phyloP scores from a whole-genome alignment of 129 eudicot species.

The Centaurea solstitialis region DNA sequence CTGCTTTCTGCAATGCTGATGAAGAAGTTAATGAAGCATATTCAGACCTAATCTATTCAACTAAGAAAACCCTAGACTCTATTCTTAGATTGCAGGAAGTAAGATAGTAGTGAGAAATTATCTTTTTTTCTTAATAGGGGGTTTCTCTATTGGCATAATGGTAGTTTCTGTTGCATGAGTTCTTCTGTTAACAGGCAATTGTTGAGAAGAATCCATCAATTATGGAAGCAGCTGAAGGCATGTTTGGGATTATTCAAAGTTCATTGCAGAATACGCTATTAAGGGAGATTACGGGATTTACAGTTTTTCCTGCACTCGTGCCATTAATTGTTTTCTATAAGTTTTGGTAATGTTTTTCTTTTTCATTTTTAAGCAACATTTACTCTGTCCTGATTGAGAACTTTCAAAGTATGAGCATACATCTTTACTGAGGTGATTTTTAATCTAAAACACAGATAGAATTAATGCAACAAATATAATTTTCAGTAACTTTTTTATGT shows the following conservation, averaged over 20 bases:
- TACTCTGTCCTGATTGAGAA: too few relatives aligned
- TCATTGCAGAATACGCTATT: background rate
- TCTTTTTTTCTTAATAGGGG: background rate
- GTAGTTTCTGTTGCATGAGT: background rate
- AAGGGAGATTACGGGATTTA: too few relatives aligned
- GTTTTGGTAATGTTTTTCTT: too few relatives aligned
- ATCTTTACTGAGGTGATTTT: too few relatives aligned
- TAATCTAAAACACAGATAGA: too few relatives aligned
- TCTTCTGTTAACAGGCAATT: slow-evolving; percentile 46
- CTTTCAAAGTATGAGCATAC: too few relatives aligned
- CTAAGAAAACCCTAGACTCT: slow-evolving; percentile 77
- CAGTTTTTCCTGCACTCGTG: too few relatives aligned
- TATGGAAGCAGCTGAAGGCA: slow-evolving; percentile 61
- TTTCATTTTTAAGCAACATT: too few relatives aligned
- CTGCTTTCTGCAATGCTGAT: slow-evolving; percentile 55
- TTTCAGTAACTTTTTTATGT: too few relatives aligned
- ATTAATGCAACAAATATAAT: too few relatives aligned
- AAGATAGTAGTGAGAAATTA: background rate
- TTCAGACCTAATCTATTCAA: slow-evolving; percentile 61
- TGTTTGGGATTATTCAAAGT: background rate
- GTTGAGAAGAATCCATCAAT: slow-evolving; percentile 78
- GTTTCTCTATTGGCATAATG: background rate
- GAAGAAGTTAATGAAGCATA: slow-evolving; percentile 68
- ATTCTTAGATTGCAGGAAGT: slow-evolving; percentile 84
- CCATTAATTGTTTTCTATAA: too few relatives aligned